Conservation (phyloP, 2,329 filamentous ascomycete genomes). For the Ophiostoma himal-ulmi region DNA sequence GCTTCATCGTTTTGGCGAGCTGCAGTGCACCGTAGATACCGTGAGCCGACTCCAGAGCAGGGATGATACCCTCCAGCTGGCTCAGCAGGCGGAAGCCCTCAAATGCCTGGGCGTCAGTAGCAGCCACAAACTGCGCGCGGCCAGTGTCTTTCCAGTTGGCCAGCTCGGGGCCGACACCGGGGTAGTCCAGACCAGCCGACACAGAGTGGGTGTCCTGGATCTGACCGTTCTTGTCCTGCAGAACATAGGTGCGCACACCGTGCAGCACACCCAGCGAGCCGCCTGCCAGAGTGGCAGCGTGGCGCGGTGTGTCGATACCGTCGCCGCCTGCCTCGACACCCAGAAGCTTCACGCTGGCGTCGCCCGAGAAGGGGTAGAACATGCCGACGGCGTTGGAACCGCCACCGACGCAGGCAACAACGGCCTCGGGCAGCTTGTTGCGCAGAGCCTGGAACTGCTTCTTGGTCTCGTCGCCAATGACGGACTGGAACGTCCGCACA, state of each 20-base stretch:
- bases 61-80: slow-evolving; percentile 92
- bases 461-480: slow-evolving; percentile 94
- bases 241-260: slow-evolving; percentile 90
- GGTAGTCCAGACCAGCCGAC: slow-evolving; percentile 93
- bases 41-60: slow-evolving; percentile 88
- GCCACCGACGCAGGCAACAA: slow-evolving; percentile 93
- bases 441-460: slow-evolving; percentile 78
- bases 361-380: slow-evolving; percentile 93
- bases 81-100: slow-evolving; percentile 77
- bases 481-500: slow-evolving; percentile 92
- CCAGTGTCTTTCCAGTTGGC: slow-evolving; percentile 86
- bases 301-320: slow-evolving; percentile 75
- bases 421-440: slow-evolving; percentile 87
- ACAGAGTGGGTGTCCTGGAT: slow-evolving; percentile 94
- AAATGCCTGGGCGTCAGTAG: slow-evolving; percentile 87
- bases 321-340: slow-evolving; percentile 96
- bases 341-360: slow-evolving; percentile 76
- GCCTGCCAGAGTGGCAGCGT: slow-evolving; percentile 80
- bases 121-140: slow-evolving; percentile 81
- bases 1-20: slow-evolving; percentile 85
- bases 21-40: slow-evolving; percentile 85
- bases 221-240: slow-evolving; percentile 89
- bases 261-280: slow-evolving; percentile 91
- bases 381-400: slow-evolving; percentile 94
- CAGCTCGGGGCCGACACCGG: slow-evolving; percentile 90